Conservation (phyloP, 345 rosid genomes). For the Passiflora organensis region DNA sequence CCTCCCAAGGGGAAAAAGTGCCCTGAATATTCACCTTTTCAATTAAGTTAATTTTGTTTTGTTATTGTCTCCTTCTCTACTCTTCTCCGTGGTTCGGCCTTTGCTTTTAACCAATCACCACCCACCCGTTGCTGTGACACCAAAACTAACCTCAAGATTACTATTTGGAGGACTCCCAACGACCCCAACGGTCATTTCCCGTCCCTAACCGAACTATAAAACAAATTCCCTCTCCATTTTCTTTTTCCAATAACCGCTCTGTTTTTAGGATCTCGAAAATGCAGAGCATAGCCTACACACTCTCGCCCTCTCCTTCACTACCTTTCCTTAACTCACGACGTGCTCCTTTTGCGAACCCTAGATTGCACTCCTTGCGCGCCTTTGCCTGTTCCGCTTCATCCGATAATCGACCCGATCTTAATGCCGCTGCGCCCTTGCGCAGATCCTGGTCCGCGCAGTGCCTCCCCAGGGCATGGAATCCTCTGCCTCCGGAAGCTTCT, state of each 20-base stretch:
- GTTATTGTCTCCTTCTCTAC: too few species aligned
- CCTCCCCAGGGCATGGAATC: slow-evolving; percentile 58
- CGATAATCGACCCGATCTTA: slow-evolving; percentile 28
- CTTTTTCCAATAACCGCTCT: not conserved
- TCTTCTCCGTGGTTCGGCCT: too few species aligned
- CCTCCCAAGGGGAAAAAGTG: too few species aligned
- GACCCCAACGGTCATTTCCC: slow-evolving; percentile 4
- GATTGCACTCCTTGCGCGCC: slow-evolving; percentile 36
- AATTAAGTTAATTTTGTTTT: too few species aligned
- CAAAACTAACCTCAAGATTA: slow-evolving; percentile 6
- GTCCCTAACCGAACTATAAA: not conserved
- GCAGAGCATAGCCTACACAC: slow-evolving; percentile 64
- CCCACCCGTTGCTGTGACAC: slow-evolving; percentile 10
- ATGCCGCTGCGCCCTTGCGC: slow-evolving; percentile 32
- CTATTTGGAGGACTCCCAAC: slow-evolving; percentile 44
- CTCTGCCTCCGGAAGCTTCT: slow-evolving; percentile 26
- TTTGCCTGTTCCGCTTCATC: too few species aligned
- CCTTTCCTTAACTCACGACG: slow-evolving; percentile 31
- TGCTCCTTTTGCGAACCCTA: not conserved
- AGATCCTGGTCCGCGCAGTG: slow-evolving; percentile 55
- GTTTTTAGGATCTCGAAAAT: slow-evolving; percentile 37
- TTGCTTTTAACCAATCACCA: too few species aligned
- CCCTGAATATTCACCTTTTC: too few species aligned
- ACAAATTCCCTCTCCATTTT: not conserved
- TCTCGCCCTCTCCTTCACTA: slow-evolving; percentile 25